Evolutionary conservation across 176 grass and related monocot genomes (phyloP), one percentile per base, ranked within the genome.

Genomic region (Carex littledalei): DNA sequence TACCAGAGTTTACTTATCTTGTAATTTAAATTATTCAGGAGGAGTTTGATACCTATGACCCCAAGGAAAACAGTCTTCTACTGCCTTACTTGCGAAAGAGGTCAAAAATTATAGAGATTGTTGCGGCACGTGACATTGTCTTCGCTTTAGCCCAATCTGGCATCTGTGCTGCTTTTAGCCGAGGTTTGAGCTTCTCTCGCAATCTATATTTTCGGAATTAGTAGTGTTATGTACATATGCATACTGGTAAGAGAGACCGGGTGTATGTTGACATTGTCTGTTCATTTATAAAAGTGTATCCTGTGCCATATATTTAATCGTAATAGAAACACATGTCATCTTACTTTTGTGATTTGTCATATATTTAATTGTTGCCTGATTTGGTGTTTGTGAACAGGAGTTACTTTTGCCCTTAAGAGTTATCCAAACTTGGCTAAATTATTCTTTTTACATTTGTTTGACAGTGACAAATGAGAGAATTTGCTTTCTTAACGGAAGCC

Each of bases 61-160:
- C 94, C 1, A 97, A 97, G 82, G 94, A 92, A 87, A 90, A 79
- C 61, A 88, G 61, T 71, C 82, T 65, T 14, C 86, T 91, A 8
- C 89, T 94, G 7, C 91, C 94, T 35, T 97, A 90, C 61, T 79
- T 97, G 90, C 89, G 94, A 88, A 97, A 97, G 85, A 91, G 94
- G 73, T 94, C 94, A 84, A 97, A 97, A 89, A 94, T 97, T 87
- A 92, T 97, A 75, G 94, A 97, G 86, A 97, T 97, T 78, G 88
- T 97, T 85, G 94, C 94, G 59, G 91, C 94, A 2, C 73, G 86
- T 56, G 94, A 97, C 60, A 94, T 97, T 49, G 90, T 97, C 67
- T 97, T 97, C 82, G 94, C 94, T 87, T 70, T 97, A 62, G 89
- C 91, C 63, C 94, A 97, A 60, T 92, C 94, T 49, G 94, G 94